phyloP scores from a whole-genome alignment of 805 yeast species.

The Pichia nakasei region DNA sequence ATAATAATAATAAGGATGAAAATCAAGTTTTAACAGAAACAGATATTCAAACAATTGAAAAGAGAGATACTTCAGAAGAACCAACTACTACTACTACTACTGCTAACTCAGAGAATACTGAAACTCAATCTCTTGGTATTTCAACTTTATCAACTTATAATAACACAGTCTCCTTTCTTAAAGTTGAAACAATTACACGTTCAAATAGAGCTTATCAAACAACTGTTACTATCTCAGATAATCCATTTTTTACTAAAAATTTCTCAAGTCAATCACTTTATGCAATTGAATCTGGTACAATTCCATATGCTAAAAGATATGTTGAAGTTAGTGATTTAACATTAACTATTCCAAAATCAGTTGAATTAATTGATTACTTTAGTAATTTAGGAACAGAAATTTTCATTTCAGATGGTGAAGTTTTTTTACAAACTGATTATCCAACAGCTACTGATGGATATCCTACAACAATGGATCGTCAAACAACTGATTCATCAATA shows the following conservation, averaged over 20 bases:
- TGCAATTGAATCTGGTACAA: conserved; percentile 21
- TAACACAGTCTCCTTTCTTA: background rate
- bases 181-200: background rate
- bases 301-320: conserved; percentile 25
- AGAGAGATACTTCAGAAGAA: background rate
- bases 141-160: background rate
- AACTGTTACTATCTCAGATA: background rate
- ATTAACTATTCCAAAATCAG: conserved; percentile 18
- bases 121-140: background rate
- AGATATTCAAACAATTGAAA: background rate
- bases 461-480: background rate
- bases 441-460: background rate
- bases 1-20: background rate
- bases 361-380: conserved; percentile 11
- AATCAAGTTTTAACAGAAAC: background rate
- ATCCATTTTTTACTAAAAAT: conserved; percentile 1
- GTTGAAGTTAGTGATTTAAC: conserved; percentile 20
- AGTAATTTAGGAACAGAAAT: conserved; percentile 11
- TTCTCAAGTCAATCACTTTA: conserved; percentile 4
- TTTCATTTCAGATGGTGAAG: conserved; percentile 25
- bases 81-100: background rate
- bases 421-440: conserved; percentile 14
- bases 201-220: conserved; percentile 1
- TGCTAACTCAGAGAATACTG: background rate
- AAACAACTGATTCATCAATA: background rate